Conservation (phyloP, 192 early-diverging fungal genomes). For the Coemansia sp. region DNA sequence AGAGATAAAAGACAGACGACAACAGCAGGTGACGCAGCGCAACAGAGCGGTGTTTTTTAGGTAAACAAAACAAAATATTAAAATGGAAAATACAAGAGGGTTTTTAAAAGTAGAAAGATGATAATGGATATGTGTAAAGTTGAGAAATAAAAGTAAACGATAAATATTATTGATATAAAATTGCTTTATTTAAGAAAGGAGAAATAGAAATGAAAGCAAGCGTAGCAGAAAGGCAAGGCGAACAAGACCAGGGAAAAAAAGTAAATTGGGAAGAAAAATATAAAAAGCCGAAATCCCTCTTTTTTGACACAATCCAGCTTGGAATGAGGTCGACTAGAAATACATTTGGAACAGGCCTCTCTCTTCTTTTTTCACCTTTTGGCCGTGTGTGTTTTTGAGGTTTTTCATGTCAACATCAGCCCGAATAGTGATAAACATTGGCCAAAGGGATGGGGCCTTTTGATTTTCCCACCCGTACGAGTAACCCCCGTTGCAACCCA, state of each 20-base stretch:
- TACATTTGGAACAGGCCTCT: neutral
- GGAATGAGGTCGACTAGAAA: neutral
- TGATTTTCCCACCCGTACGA: neutral
- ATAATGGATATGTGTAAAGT: conserved; percentile 7
- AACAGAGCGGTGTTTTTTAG: neutral
- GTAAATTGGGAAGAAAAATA: conserved; percentile 1
- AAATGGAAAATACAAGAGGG: neutral
- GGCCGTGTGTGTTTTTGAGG: neutral
- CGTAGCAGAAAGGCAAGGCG: neutral
- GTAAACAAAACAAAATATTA: neutral
- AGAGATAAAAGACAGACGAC: neutral
- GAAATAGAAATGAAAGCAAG: conserved; percentile 3
- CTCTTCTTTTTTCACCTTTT: neutral
- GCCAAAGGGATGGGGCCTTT: neutral
- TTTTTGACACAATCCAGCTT: neutral
- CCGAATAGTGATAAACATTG: neutral
- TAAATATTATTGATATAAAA: conserved; percentile 1
- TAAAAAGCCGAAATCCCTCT: neutral
- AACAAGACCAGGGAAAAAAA: conserved; percentile 2
- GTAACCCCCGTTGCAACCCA: neutral
- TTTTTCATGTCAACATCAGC: neutral
- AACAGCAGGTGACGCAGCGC: neutral
- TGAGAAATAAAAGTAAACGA: conserved; percentile 12
- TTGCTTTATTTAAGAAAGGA: conserved; percentile 1
- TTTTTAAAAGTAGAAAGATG: neutral